Conservation (phyloP, 2,329 filamentous ascomycete species). For the Xylaria sp. region DNA sequence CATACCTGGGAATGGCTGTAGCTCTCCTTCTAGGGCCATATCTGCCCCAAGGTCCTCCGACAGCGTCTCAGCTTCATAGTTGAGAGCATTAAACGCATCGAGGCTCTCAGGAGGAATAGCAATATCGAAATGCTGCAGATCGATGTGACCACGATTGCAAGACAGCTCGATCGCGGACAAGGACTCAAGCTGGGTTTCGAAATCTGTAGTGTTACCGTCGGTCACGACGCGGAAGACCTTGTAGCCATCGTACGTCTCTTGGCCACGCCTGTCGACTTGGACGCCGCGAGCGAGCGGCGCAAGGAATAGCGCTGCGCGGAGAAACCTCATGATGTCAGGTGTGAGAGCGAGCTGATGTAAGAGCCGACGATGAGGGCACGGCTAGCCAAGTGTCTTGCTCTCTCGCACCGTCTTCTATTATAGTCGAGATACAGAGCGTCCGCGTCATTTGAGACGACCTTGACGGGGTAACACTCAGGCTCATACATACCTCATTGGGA, state of each 20-base stretch:
- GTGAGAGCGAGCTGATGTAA: not conserved
- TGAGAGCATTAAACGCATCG: constrained; percentile 40
- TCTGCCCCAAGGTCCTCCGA: constrained; percentile 42
- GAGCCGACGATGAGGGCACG: not conserved
- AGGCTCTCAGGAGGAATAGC: constrained; percentile 43
- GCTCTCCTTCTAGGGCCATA: constrained; percentile 42
- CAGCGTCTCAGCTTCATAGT: constrained; percentile 37
- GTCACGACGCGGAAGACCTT: constrained; percentile 43
- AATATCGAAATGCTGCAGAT: constrained; percentile 41
- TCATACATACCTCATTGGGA: constrained; percentile 24
- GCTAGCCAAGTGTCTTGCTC: not conserved
- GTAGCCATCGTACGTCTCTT: constrained; percentile 44
- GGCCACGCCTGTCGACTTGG: constrained; percentile 34
- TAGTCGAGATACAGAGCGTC: not conserved
- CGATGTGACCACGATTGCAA: constrained; percentile 34
- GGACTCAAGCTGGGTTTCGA: constrained; percentile 39
- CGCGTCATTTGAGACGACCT: constrained; percentile 8
- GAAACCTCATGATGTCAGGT: constrained; percentile 21
- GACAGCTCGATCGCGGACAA: constrained; percentile 40
- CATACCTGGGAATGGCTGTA: constrained; percentile 39
- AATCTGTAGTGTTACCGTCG: constrained; percentile 31
- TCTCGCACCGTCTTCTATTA: constrained; percentile 11
- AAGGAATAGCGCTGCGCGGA: constrained; percentile 17
- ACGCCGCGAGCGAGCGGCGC: constrained; percentile 21
- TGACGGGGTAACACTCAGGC: constrained; percentile 20